Percentiles rank a stretch among this genome's conserved stretches.
Conservation (phyloP, 345 rosid genomes). For the Heritiera fomes region DNA sequence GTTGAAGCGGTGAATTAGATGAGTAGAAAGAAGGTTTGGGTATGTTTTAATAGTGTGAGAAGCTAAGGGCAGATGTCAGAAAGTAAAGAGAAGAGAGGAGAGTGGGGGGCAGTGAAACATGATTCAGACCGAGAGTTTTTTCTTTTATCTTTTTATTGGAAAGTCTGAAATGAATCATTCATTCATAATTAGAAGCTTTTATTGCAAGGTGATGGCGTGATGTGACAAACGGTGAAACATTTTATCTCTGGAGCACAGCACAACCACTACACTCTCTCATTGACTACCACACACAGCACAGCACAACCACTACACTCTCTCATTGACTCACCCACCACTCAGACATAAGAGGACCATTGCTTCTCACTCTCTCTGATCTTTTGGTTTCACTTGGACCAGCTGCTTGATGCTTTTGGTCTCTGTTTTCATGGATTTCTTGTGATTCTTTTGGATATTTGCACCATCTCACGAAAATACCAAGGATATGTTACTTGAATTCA, state of each 20-base stretch:
- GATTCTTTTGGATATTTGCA: not conserved
- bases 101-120: not conserved
- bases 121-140: not conserved
- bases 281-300: not conserved
- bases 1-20: no score
- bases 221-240: constrained; percentile 23
- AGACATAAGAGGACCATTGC: constrained; percentile 3
- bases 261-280: not conserved
- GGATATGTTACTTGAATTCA: not conserved
- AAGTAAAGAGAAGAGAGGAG: not conserved
- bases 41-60: not conserved
- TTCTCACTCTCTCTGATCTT: not conserved
- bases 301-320: not conserved
- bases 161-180: constrained; percentile 36
- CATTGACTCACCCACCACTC: constrained; percentile 9
- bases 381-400: not conserved
- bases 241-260: constrained; percentile 12
- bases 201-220: constrained; percentile 32
- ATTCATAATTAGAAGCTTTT: constrained; percentile 40
- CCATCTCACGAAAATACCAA: not conserved
- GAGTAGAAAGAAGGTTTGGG: not conserved
- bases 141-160: not conserved
- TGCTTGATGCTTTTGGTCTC: constrained; percentile 5
- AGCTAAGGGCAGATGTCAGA: not conserved
- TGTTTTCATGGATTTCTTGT: not conserved